Evolutionary conservation across 768 basidiomycete species (phyloP).

Genomic region (Podaxis sp.): DNA sequence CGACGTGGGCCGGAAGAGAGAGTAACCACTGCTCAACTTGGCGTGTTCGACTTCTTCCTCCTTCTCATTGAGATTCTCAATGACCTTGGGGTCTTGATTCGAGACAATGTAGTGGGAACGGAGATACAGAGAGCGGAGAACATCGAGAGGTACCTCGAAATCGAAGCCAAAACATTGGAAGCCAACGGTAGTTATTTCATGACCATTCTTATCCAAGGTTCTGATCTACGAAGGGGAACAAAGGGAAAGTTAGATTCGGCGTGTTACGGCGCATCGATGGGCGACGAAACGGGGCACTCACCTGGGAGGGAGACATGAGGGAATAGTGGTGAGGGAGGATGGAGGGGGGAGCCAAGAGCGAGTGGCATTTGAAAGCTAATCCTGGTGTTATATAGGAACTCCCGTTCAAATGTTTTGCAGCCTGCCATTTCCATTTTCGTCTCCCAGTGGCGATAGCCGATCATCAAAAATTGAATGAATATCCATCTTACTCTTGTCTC

Average conservation of each 20-base stretch:
- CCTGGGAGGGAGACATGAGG: slow-evolving; percentile 22
- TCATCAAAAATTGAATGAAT: slow-evolving; percentile 14
- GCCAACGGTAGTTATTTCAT: slow-evolving; percentile 77
- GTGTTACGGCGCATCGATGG: background rate
- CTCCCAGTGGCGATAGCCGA: slow-evolving; percentile 18
- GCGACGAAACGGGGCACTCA: slow-evolving; percentile 15
- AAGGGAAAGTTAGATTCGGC: slow-evolving; percentile 8
- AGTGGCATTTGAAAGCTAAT: background rate
- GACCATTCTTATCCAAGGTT: slow-evolving; percentile 69
- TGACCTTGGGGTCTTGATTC: slow-evolving; percentile 26
- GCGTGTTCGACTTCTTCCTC: slow-evolving; percentile 44
- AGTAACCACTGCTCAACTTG: slow-evolving; percentile 43
- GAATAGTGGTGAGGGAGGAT: slow-evolving; percentile 14
- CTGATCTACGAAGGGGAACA: slow-evolving; percentile 39
- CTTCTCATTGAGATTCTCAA: slow-evolving; percentile 33
- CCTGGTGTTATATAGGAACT: slow-evolving; percentile 6
- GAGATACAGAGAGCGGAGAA: slow-evolving; percentile 85
- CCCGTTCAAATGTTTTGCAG: background rate
- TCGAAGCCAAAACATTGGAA: slow-evolving; percentile 88
- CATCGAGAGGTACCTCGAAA: slow-evolving; percentile 73
- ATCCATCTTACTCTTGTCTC: background rate
- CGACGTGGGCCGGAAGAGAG: slow-evolving; percentile 74
- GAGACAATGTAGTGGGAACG: slow-evolving; percentile 70
- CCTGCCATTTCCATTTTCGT: slow-evolving; percentile 3
- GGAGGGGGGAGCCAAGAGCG: slow-evolving; percentile 12